A percentile compares a stretch with the other conserved stretches of the same genome.
Conservation (phyloP, 2,329 filamentous ascomycete species). For the Neofusicoccum laricinum region DNA sequence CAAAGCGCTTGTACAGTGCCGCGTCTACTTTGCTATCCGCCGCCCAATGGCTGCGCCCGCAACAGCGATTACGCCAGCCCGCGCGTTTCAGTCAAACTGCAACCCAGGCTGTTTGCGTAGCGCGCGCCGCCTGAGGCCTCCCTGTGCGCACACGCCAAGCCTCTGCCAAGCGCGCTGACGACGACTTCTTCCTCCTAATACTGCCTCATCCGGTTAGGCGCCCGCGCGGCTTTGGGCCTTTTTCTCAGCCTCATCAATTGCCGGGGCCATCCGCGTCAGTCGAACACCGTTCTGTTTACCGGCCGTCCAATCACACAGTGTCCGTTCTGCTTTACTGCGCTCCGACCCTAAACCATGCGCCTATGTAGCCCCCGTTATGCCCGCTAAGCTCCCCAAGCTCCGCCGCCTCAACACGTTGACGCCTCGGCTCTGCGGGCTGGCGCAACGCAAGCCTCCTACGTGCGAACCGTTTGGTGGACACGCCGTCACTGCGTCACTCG, state of each 20-base stretch:
- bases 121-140: background rate
- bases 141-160: background rate
- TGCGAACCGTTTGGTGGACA: background rate
- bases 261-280: background rate
- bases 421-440: background rate
- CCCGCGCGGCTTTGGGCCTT: background rate
- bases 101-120: background rate
- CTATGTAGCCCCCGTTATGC: background rate
- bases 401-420: background rate
- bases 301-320: background rate
- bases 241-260: conserved; percentile 2
- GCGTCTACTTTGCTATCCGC: background rate
- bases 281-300: background rate
- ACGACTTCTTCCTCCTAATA: background rate
- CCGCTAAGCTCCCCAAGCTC: background rate
- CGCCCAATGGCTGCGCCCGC: background rate
- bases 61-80: background rate
- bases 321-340: background rate
- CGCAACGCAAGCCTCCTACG: background rate
- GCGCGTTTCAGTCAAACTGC: background rate
- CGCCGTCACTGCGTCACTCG: background rate
- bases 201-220: background rate
- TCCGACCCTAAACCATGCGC: background rate
- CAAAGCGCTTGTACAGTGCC: background rate
- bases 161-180: conserved; percentile 12